Evolutionary conservation across 371 early-diverging fungal genomes (phyloP), one percentile per base, ranked within the genome.

Genomic region (Rhizomucor pusillus): DNA sequence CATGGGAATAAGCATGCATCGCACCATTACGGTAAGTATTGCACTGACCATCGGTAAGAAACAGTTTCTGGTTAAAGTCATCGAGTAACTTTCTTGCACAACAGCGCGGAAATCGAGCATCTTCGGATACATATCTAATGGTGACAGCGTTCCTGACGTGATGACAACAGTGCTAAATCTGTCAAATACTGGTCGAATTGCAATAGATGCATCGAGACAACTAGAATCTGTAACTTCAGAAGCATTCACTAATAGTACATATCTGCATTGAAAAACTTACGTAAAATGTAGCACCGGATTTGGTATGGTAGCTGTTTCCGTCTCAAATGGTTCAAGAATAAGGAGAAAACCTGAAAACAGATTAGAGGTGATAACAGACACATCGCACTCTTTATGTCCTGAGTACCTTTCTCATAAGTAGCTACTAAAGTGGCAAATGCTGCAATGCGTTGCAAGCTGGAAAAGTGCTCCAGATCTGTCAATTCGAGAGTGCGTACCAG

Each of bases 71-170:
- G 93, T 90, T 47, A 98, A 75, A 7, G 98, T 90, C 92, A 97
- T 92, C 41, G 94, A 84, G 75, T 95, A 94, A 76, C 95, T 93
- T 66, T 92, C 89, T 66, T 87, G 81, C 1, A 97, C 88, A 0
- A 87, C 88, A 0, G 90, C 82, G 35, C 75, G 73, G 75, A 99
- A 98, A 37, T 92, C 88, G 13, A 99, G 80, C 60, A 99, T 92
- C 53, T 90, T 90, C n/a, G 99, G 98, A 66, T 99, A 99, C 87
- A 99, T 94, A 40, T 98, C 98, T 65, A 99, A 77, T 0, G 99
- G 99, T 22, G 98, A 97, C 33, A 99, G 81, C 14, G 99, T 99
- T 59, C 99, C 99, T 0, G 99, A 98, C 0, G 99, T 99, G 62
- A 99, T 99, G 40, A 99, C 90, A 3, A 99, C 99, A 10, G 95